These are phyloP conservation scores for Ophiostoma montium DNA, from an alignment of 2,329 filamentous ascomycete species.

Conservation along the genomic window DNA sequence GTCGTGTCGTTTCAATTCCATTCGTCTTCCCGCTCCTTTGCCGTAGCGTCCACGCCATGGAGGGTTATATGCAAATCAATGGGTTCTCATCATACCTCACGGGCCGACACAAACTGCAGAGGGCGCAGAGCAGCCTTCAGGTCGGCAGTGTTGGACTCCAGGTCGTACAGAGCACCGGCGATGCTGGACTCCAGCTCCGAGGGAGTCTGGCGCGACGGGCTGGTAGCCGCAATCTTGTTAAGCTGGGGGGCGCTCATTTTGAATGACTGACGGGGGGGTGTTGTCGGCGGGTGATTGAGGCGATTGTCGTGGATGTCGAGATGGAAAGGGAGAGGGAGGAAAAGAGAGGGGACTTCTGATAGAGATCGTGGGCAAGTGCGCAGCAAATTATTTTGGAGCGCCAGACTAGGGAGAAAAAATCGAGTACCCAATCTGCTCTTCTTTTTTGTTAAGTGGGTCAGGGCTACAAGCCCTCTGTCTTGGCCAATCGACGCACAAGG, in stretches of 20 bases:
- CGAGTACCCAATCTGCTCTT: not conserved
- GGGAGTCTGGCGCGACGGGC: slow-evolving; percentile 87
- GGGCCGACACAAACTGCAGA: slow-evolving; percentile 96
- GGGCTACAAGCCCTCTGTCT: not conserved
- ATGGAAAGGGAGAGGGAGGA: not conserved
- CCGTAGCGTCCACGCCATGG: slow-evolving; percentile 1
- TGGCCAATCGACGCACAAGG: too few relatives aligned
- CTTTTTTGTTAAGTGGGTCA: slow-evolving; percentile 1
- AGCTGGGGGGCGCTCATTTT: slow-evolving; percentile 51
- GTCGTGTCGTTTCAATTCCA: not conserved
- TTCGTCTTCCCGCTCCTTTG: not conserved
- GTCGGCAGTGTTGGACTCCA: slow-evolving; percentile 98
- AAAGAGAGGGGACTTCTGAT: not conserved
- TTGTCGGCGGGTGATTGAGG: slow-evolving; percentile 1
- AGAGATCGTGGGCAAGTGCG: not conserved
- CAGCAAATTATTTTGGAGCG: slow-evolving; percentile 1
- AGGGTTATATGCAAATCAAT: slow-evolving; percentile 8
- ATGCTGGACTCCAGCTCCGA: slow-evolving; percentile 97
- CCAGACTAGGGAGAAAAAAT: slow-evolving; percentile 6
- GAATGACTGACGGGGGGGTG: slow-evolving; percentile 5
- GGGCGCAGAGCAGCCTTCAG: slow-evolving; percentile 92
- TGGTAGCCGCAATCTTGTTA: slow-evolving; percentile 98
- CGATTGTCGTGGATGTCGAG: not conserved
- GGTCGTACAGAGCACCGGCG: slow-evolving; percentile 92
- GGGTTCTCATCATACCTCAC: slow-evolving; percentile 69